Evolutionary conservation across 2,329 filamentous ascomycete species (phyloP).

Genomic region (Penicillium sp.): DNA sequence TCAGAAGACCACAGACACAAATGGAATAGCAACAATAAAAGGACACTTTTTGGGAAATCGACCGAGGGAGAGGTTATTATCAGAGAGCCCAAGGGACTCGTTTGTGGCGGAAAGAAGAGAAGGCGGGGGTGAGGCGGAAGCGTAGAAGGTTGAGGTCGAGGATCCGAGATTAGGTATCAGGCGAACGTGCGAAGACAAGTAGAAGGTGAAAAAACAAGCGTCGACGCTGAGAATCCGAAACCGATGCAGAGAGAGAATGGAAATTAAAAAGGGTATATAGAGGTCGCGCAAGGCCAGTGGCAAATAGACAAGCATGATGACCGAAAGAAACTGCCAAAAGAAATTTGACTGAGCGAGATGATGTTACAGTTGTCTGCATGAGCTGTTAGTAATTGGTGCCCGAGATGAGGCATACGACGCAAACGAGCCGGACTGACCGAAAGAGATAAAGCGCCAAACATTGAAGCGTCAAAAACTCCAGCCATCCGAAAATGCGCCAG

Average conservation of each 20-base stretch:
- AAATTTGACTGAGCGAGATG: conserved; percentile 24
- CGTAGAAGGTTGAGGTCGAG: conserved; percentile 14
- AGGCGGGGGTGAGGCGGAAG: conserved; percentile 10
- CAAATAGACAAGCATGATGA: conserved; percentile 25
- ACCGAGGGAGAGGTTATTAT: conserved; percentile 10
- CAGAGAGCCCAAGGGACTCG: not conserved
- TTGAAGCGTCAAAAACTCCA: conserved; percentile 32
- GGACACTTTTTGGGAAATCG: conserved; percentile 28
- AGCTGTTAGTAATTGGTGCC: conserved; percentile 28
- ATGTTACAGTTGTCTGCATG: conserved; percentile 38
- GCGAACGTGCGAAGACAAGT: conserved; percentile 19
- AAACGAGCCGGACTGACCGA: conserved; percentile 32
- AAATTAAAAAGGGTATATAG: conserved; percentile 36
- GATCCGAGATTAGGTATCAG: conserved; percentile 19
- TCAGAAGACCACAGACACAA: conserved; percentile 13
- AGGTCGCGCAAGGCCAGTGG: conserved; percentile 26
- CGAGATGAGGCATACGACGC: conserved; percentile 20
- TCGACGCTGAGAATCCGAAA: conserved; percentile 34
- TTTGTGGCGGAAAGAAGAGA: conserved; percentile 14
- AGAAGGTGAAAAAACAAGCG: conserved; percentile 20
- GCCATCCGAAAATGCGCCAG: conserved; percentile 13
- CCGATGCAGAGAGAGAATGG: conserved; percentile 29
- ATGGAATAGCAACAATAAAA: conserved; percentile 21
- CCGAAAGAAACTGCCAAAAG: conserved; percentile 14
- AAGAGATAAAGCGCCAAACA: conserved; percentile 29